Base-by-base conservation (phyloP, 805 yeast genomes). In the Candida insectalens region DNA sequence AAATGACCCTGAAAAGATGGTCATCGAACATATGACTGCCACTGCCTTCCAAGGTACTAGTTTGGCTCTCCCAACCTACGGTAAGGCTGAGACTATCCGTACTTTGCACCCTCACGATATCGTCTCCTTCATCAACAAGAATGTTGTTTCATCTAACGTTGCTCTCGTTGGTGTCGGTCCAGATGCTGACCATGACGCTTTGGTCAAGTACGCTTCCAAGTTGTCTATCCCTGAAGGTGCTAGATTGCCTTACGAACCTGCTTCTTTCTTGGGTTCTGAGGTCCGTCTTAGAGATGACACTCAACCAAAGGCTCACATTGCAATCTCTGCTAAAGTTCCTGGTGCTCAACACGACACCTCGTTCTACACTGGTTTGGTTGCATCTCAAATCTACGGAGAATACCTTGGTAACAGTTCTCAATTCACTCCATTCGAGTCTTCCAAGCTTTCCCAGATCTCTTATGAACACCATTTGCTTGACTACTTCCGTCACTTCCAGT, bases 1-100 rank as follows among this genome's bases (percentile, higher is more conserved):
- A 64, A 54, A 62, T 34, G 57, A 47, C 39, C 72, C 79, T 47
- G 67, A 70, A 40, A 55, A 67, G 36, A 69, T 66, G 61, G 81
- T 77, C 33, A 50, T 76, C 46, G 83, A 79, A 63, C 94, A 83
- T 62, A 69, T 83, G 65, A 74, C 77, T 53, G 73, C 88, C 40
- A 72, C 88, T 41, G 94, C 94, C 36, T 83, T 76, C 80, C 94
- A 83, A 65, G 84, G 85, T 52, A 77, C 84, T 51, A 77, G 92
- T 20, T 66, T 83, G 45, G 81, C 80, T 35, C 65, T 83, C 55
- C 92, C 94, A 59, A 67, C 71, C 27, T 66, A 69, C 50, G 94
- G 94, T 69, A 81, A 84, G 43, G 46, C 65, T 25, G 92, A 81
- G 42, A 65, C 83, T 32, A 47, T 83, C 29, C 58, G 65, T 21